Conservation (phyloP, 2,329 filamentous ascomycete species). For the Alternaria novae-zelandiae region DNA sequence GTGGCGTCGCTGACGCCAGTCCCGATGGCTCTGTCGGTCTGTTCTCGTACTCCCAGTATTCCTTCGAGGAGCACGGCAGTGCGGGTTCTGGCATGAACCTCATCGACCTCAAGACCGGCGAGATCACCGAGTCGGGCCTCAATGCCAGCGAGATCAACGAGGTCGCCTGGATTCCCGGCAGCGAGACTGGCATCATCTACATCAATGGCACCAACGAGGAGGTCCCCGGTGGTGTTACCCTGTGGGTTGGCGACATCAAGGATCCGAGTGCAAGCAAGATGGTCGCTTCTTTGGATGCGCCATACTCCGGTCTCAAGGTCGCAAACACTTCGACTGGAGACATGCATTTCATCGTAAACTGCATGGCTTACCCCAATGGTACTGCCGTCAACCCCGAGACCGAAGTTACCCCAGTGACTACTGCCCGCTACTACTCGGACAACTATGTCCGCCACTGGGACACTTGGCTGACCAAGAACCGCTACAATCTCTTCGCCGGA, state of each 20-base stretch:
- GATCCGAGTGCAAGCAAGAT: conserved; percentile 37
- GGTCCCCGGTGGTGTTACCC: conserved; percentile 41
- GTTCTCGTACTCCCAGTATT: conserved; percentile 77
- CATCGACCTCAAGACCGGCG: conserved; percentile 42
- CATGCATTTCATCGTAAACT: conserved; percentile 59
- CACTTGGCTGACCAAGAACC: conserved; percentile 70
- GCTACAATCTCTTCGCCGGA: conserved; percentile 76
- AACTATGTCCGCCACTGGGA: conserved; percentile 87
- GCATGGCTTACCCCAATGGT: conserved; percentile 71
- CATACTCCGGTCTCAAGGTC: conserved; percentile 59
- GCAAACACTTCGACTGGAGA: conserved; percentile 48
- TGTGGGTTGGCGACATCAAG: conserved; percentile 45
- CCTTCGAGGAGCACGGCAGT: conserved; percentile 74
- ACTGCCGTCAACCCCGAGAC: conserved; percentile 70
- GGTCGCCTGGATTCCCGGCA: conserved; percentile 43
- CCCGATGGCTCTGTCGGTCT: conserved; percentile 67
- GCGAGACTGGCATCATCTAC: conserved; percentile 63
- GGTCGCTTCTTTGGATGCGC: conserved; percentile 53
- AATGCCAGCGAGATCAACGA: conserved; percentile 43
- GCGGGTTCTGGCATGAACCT: conserved; percentile 56
- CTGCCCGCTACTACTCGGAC: conserved; percentile 73
- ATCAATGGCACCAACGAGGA: conserved; percentile 70
- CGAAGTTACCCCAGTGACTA: conserved; percentile 64
- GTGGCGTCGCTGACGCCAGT: conserved; percentile 72
- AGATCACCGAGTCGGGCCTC: conserved; percentile 40